Conservation (phyloP, 345 rosid genomes). For the Lumnitzera racemosa region DNA sequence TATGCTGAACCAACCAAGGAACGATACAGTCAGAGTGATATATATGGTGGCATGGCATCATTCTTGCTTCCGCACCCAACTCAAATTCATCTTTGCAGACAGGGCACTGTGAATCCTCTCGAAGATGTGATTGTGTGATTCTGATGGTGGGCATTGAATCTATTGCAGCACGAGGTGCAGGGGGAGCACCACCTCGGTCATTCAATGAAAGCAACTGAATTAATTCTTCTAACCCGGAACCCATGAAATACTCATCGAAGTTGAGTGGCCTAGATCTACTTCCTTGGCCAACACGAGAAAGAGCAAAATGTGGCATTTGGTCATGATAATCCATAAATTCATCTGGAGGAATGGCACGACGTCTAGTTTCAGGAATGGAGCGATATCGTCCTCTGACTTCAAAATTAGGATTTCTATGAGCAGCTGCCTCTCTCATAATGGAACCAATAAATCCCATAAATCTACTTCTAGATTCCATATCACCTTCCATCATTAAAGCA, state of each 20-base stretch:
- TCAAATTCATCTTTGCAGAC: slow-evolving; percentile 39
- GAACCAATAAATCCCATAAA: slow-evolving; percentile 5
- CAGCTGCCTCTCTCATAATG: slow-evolving; percentile 3
- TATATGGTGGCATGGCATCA: slow-evolving; percentile 37
- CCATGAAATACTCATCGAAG: slow-evolving; percentile 15
- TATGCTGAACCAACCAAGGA: slow-evolving; percentile 36
- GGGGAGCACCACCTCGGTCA: slow-evolving; percentile 25
- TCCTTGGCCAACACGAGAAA: neutral
- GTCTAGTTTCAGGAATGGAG: neutral
- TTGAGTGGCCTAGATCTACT: slow-evolving; percentile 5
- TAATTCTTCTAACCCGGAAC: slow-evolving; percentile 28
- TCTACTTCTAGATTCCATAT: slow-evolving; percentile 4
- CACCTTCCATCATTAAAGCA: slow-evolving; percentile 5
- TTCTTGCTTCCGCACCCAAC: slow-evolving; percentile 34
- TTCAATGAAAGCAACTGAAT: slow-evolving; percentile 22
- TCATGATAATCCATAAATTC: neutral
- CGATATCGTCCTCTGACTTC: slow-evolving; percentile 2
- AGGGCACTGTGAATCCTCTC: slow-evolving; percentile 28
- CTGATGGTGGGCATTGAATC: slow-evolving; percentile 29
- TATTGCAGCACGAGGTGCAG: slow-evolving; percentile 28
- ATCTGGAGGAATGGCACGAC: too few relatives aligned
- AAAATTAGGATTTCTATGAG: slow-evolving; percentile 6
- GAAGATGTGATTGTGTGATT: slow-evolving; percentile 28
- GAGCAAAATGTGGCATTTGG: neutral
- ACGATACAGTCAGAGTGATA: slow-evolving; percentile 33